Evolutionary conservation across 2,329 filamentous ascomycete genomes (phyloP).

Genomic region (Epichloe scottii): DNA sequence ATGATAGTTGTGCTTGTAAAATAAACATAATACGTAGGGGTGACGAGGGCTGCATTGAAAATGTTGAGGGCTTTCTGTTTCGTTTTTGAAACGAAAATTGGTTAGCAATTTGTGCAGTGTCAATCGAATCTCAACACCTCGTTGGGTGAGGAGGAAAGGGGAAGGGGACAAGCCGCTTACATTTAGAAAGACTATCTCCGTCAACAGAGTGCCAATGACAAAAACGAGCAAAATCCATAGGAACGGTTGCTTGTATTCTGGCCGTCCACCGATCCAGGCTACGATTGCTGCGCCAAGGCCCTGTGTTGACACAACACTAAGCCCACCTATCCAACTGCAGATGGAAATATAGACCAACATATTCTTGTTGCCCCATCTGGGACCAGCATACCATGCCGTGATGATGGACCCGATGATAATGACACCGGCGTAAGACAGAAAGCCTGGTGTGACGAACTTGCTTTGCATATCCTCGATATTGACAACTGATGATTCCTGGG

Average conservation of each 20-base stretch:
- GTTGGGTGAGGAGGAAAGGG: too few species aligned
- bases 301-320: constrained; percentile 92
- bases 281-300: constrained; percentile 85
- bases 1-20: constrained; percentile 95
- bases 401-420: constrained; percentile 62
- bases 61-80: constrained; percentile 90
- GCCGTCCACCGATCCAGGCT: constrained; percentile 66
- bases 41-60: constrained; percentile 93
- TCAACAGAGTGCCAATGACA: constrained; percentile 75
- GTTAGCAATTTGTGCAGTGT: background rate
- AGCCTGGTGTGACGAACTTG: constrained; percentile 76
- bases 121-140: too few species aligned
- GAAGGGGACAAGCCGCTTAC: constrained; percentile 38
- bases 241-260: constrained; percentile 97
- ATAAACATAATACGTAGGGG: constrained; percentile 96
- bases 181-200: constrained; percentile 91
- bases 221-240: constrained; percentile 85
- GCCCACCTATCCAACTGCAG: constrained; percentile 84
- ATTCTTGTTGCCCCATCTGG: constrained; percentile 85
- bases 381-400: constrained; percentile 68
- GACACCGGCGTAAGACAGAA: constrained; percentile 72
- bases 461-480: constrained; percentile 87
- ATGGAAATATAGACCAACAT: constrained; percentile 97
- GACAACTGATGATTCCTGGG: constrained; percentile 68
- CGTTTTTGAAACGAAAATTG: too few species aligned